Base-by-base conservation (phyloP, 2,329 filamentous ascomycete genomes). In the Penicillium paneum region DNA sequence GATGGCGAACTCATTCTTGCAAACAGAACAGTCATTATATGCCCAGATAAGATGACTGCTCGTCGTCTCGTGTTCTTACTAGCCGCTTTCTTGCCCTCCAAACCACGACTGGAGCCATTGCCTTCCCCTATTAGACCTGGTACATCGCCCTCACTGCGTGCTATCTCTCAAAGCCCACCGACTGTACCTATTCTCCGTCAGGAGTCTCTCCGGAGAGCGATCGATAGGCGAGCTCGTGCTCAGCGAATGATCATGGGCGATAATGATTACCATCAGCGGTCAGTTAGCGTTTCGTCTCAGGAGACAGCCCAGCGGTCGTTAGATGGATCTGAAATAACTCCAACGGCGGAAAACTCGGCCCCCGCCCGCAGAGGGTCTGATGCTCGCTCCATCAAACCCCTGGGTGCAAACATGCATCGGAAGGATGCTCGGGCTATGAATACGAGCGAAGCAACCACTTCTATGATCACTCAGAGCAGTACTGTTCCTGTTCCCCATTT, bases 11-110 rank as follows among this genome's bases (percentile, higher is more conserved):
- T 78, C 29, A 74, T 74, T 21, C 76, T 83, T 39, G 65, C 77
- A 2, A 78, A 78, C 58, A 77, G 82, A 19, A 85, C 83, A 6
- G 76, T 85, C 42, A 78, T 85, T 40, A 74, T 84, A 28, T 82
- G 80, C 12, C 69, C 79, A 3, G 80, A 83, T 61, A 83, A 84
- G 65, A 84, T 83, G 77, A 81, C 79, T 50, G 81, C 83, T 32
- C 75, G 82, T 40, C 74, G 82, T 36, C 67, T 85, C 48, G 78
- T 85, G 17, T 85, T 84, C 59, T 68, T 85, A 13, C 75, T 85
- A 4, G 78, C 82, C 34, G 79, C 80, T 1, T 85, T 85, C 54
- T 66, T 85, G 36, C 82, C 83, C 11, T 71, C 78, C n/a, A 73
- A 74, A 38, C 72, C 76, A 52, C 71, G 73, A 17, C 59, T 71